These are phyloP conservation scores for Puccinia coronata DNA, from an alignment of 1,284 basidiomycete genomes.

Conservation along the genomic window DNA sequence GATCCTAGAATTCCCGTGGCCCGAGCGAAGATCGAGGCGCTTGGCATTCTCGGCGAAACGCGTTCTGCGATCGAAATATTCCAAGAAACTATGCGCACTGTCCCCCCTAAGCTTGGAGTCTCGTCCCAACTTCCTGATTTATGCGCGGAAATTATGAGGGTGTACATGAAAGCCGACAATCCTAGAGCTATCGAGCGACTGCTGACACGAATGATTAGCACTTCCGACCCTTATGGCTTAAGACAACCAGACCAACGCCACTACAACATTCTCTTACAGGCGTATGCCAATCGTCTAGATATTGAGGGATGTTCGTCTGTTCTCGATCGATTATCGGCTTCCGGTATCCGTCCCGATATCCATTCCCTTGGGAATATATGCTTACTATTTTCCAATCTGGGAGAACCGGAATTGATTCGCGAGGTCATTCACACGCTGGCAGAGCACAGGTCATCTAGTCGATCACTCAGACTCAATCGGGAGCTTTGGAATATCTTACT, in stretches of 20 bases:
- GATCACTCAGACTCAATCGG: constrained; percentile 66
- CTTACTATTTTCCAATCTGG: constrained; percentile 67
- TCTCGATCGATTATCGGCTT: constrained; percentile 68
- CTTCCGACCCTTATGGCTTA: constrained; percentile 7
- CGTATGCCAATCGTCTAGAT: constrained; percentile 67
- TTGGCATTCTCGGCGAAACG: constrained; percentile 23
- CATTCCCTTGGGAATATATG: constrained; percentile 73
- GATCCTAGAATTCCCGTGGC: constrained; percentile 24
- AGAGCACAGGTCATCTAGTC: constrained; percentile 55
- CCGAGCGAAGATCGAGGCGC: constrained; percentile 44
- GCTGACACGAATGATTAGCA: constrained; percentile 26
- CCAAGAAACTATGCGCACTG: constrained; percentile 17
- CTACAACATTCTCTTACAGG: constrained; percentile 68
- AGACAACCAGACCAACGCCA: constrained; percentile 64
- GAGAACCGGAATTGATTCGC: constrained; percentile 71
- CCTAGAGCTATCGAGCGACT: constrained; percentile 7
- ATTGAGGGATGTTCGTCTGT: constrained; percentile 65
- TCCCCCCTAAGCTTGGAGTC: constrained; percentile 13
- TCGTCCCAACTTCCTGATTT: constrained; percentile 33
- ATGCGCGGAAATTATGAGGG: constrained; percentile 45
- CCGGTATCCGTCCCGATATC: constrained; percentile 63
- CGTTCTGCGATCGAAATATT: constrained; percentile 38
- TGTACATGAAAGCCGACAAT: constrained; percentile 33
- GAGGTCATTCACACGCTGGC: constrained; percentile 68
- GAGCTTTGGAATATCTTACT: constrained; percentile 72